These are phyloP conservation scores for Actinomortierella wolfii DNA, from an alignment of 371 early-diverging fungal genomes.

Conservation along the genomic window DNA sequence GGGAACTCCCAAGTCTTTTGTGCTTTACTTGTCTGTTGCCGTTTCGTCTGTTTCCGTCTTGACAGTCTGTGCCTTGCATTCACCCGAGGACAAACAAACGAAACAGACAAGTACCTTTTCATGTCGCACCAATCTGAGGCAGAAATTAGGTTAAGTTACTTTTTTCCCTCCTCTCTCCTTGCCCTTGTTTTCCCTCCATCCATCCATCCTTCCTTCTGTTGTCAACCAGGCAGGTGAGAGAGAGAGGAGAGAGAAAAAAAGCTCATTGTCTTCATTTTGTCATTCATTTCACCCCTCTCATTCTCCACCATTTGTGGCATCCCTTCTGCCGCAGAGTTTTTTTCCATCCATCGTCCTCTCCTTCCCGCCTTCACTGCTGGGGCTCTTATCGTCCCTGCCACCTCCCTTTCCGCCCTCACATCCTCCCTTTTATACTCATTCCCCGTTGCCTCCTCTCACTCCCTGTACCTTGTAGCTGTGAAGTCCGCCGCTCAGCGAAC, in stretches of 20 bases:
- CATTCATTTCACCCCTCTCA: slow-evolving; percentile 3
- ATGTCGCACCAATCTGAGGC: too few relatives aligned
- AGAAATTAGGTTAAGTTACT: too few relatives aligned
- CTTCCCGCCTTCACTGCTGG: slow-evolving; percentile 1
- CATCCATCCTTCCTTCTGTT: neutral
- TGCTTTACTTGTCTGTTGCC: too few relatives aligned
- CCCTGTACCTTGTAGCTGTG: neutral
- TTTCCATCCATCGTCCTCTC: neutral
- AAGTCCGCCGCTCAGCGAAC: neutral
- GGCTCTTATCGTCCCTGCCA: neutral
- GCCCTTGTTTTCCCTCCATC: slow-evolving; percentile 4
- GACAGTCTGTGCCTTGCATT: too few relatives aligned
- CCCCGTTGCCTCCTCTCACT: neutral
- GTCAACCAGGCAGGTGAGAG: too few relatives aligned
- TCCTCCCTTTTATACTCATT: neutral
- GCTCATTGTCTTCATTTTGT: neutral
- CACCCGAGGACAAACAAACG: too few relatives aligned
- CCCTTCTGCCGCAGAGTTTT: too few relatives aligned
- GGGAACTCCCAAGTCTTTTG: too few relatives aligned
- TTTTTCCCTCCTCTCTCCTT: neutral
- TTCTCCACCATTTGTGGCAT: too few relatives aligned
- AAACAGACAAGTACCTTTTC: too few relatives aligned
- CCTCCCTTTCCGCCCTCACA: slow-evolving; percentile 2
- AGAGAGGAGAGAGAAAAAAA: too few relatives aligned
- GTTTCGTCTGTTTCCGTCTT: too few relatives aligned